Conservation (phyloP, 2,329 filamentous ascomycete genomes). For the Ophiostoma tasmaniense region DNA sequence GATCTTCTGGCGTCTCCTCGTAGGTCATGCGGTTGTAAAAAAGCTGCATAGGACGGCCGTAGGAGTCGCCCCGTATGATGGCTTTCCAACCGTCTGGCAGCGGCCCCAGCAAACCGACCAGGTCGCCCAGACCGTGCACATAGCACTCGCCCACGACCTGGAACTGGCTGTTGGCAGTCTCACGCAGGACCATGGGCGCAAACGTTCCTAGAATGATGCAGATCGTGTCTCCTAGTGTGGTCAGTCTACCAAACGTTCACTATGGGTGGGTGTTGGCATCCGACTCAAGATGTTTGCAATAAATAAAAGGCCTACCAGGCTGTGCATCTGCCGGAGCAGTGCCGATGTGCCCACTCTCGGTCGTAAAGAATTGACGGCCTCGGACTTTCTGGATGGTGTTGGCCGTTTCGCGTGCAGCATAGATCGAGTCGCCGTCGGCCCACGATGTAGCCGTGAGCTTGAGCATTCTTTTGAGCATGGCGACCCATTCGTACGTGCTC, state of each 20-base stretch:
- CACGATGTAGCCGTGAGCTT: background rate
- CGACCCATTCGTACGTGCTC: conserved; percentile 6
- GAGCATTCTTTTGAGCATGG: conserved; percentile 4
- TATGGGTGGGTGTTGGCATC: background rate
- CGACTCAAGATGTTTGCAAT: background rate
- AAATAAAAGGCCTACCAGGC: background rate
- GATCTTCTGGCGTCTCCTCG: conserved; percentile 4
- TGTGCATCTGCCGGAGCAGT: conserved; percentile 5
- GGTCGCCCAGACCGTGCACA: conserved; percentile 9
- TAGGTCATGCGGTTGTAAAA: background rate
- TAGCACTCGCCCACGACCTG: conserved; percentile 9
- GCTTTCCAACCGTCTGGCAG: conserved; percentile 7
- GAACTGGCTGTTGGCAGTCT: conserved; percentile 1
- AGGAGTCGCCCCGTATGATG: conserved; percentile 5
- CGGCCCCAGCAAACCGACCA: conserved; percentile 5
- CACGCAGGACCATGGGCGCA: conserved; percentile 6
- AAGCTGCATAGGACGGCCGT: conserved; percentile 5
- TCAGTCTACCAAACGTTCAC: background rate
- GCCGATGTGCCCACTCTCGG: conserved; percentile 8
- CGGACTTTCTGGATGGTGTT: conserved; percentile 9
- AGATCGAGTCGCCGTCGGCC: background rate
- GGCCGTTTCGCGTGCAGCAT: conserved; percentile 3
- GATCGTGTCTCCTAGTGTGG: conserved; percentile 2
- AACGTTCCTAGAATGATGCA: conserved; percentile 8
- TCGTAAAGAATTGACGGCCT: conserved; percentile 8